These are phyloP conservation scores for Skeletonema grethae DNA, from an alignment of 108 stramenopile species.

Conservation along the genomic window DNA sequence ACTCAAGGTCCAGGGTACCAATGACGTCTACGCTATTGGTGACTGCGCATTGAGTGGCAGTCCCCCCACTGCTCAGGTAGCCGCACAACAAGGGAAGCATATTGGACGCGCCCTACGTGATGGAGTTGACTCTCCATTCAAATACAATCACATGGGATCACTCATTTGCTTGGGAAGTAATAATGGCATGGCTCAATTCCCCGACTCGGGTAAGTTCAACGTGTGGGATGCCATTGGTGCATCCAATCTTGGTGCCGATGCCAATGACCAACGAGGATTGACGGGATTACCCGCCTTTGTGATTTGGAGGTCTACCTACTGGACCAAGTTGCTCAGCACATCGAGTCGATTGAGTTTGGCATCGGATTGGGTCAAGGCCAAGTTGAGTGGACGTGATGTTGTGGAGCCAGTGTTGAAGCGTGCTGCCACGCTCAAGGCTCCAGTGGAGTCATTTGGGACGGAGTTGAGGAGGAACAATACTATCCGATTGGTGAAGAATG, in stretches of 20 bases:
- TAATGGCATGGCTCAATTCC: conserved; percentile 36
- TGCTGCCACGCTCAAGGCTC: conserved; percentile 10
- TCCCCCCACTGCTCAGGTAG: conserved; percentile 66
- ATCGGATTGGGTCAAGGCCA: conserved; percentile 69
- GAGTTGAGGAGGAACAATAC: conserved; percentile 25
- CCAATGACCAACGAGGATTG: conserved; percentile 26
- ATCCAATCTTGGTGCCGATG: conserved; percentile 9
- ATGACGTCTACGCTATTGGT: conserved; percentile 69
- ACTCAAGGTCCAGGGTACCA: conserved; percentile 43
- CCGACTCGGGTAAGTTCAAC: conserved; percentile 13
- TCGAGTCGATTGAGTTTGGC: conserved; percentile 66
- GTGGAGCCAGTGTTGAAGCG: conserved; percentile 19
- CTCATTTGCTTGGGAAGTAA: conserved; percentile 37
- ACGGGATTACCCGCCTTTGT: conserved; percentile 57
- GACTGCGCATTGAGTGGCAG: conserved; percentile 65
- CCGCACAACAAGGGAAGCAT: conserved; percentile 56
- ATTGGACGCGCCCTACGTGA: conserved; percentile 52
- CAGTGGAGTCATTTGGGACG: conserved; percentile 26
- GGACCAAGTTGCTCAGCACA: conserved; percentile 66
- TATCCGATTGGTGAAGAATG: conserved; percentile 16
- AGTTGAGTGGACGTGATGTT: conserved; percentile 20
- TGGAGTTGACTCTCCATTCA: conserved; percentile 29
- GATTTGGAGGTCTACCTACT: conserved; percentile 74
- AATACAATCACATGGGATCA: conserved; percentile 39
- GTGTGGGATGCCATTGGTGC: conserved; percentile 31